A percentile compares a stretch with the other conserved stretches of the same genome.
Evolutionary conservation across 2,329 filamentous ascomycete genomes (phyloP).

Genomic region (Colletotrichum orbiculare): DNA sequence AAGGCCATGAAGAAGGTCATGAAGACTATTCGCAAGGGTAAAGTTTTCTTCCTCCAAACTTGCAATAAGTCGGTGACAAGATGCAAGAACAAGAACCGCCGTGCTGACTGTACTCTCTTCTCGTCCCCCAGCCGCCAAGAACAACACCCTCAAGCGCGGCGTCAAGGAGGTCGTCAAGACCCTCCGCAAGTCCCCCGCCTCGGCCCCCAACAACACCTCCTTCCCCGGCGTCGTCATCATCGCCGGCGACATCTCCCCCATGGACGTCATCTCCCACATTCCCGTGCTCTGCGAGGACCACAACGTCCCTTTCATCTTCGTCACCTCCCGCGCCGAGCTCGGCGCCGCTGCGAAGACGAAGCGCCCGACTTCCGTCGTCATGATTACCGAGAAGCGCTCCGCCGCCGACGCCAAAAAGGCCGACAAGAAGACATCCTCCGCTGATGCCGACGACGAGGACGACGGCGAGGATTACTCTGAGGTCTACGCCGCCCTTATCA

Average conservation of each 20-base stretch:
- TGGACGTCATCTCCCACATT: constrained; percentile 98
- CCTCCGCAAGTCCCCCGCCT: constrained; percentile 87
- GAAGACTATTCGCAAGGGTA: constrained; percentile 68
- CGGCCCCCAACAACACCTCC: constrained; percentile 71
- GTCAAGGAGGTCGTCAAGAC: constrained; percentile 99
- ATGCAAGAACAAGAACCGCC: background rate
- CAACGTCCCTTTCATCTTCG: constrained; percentile 96
- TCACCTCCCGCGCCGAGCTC: constrained; percentile 90
- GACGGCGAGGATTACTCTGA: constrained; percentile 71
- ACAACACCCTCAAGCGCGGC: constrained; percentile 95
- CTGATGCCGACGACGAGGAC: constrained; percentile 57
- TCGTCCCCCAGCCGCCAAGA: constrained; percentile 82
- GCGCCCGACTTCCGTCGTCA: constrained; percentile 94
- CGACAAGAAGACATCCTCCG: constrained; percentile 57
- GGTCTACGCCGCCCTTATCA: constrained; percentile 72
- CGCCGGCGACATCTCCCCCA: constrained; percentile 96
- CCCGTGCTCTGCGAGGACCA: constrained; percentile 98
- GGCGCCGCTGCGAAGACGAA: constrained; percentile 95
- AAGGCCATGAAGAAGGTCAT: constrained; percentile 75
- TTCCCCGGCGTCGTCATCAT: constrained; percentile 86
- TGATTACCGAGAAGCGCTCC: constrained; percentile 75
- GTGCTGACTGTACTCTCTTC: constrained; percentile 4
- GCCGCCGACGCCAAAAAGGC: constrained; percentile 58
- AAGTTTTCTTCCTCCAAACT: constrained; percentile 38
- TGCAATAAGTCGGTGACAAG: background rate